Evolutionary conservation across 176 grass and related monocot genomes (phyloP), one percentile per base, ranked within the genome.

Genomic region (Cenchrus americanus): DNA sequence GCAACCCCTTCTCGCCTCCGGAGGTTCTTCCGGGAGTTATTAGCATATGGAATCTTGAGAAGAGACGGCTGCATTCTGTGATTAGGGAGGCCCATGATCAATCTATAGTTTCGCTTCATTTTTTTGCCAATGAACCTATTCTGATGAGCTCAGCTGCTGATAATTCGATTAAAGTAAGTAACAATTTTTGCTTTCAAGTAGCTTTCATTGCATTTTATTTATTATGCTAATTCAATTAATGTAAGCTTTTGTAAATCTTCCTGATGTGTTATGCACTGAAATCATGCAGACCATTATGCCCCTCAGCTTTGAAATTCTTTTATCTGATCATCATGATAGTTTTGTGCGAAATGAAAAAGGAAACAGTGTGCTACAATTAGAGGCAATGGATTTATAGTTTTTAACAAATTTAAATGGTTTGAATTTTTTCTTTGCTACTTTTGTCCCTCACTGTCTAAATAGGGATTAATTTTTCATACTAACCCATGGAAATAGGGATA

Each of bases 41-140:
- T 84, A 94, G 89, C 74, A 95, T 95, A 89, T 98, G 96, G 96
- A 98, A 98, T 88, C 91, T 98, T 66, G 93, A 95, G 55, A 98
- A 98, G 73, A 92, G 61, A 68, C 89, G 93, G 59, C 83, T 95
- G 51, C 96, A 98, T 80, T 94, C 93, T 85, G 89, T 98, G 15
- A 94, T 98, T 78, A 90, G 93, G 80, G 96, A 98, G 69, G 96
- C 93, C 44, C 96, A 98, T 66, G 96, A 98, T 94, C 86, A 77
- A 58, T 84, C 92, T 73, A 95, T 98, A 62, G 61, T 98, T 77
- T 95, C 96, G 19, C 89, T 95, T 67, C 91, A 98, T 87, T 95
- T 90, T 84, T 95, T 98, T 67, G 89, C 91, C 14, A 98, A 95
- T 57, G 96, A 98, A 85, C 96, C 96, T 83, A 66, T 98, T 86